A percentile compares a stretch with the other conserved stretches of the same genome.
Evolutionary conservation across 345 rosid genomes (phyloP).

Genomic region (Lumnitzera littorea): DNA sequence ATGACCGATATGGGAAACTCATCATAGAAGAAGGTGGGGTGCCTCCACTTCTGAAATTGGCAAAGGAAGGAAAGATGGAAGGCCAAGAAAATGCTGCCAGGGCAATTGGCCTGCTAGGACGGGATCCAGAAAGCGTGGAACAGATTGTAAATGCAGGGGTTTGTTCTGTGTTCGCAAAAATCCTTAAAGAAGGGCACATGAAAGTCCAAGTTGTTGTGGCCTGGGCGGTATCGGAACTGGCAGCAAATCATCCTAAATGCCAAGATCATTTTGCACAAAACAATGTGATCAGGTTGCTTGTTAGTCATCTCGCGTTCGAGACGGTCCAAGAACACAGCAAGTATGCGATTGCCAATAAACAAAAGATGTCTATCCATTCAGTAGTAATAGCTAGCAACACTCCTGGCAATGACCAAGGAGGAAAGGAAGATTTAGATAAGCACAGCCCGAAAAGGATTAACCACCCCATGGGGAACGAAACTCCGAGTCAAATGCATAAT

Average conservation of each 20-base stretch:
- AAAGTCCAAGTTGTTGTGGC: conserved; percentile 27
- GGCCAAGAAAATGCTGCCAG: conserved; percentile 10
- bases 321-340: conserved; percentile 21
- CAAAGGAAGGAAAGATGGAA: conserved; percentile 12
- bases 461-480: conserved; percentile 3
- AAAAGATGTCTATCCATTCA: conserved; percentile 15
- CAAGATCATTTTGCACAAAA: conserved; percentile 24
- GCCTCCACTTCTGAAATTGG: conserved; percentile 10
- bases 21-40: conserved; percentile 26
- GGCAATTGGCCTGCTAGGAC: conserved; percentile 11
- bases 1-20: conserved; percentile 21
- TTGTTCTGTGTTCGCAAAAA: conserved; percentile 14
- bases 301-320: conserved; percentile 23
- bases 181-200: conserved; percentile 25
- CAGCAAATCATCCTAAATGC: conserved; percentile 17
- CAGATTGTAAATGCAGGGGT: conserved; percentile 15
- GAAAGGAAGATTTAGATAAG: too few relatives aligned
- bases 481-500: conserved; percentile 1
- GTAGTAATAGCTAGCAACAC: conserved; percentile 11
- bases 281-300: conserved; percentile 20
- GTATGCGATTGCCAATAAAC: conserved; percentile 12
- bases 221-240: conserved; percentile 18
- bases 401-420: not conserved
- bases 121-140: conserved; percentile 15
- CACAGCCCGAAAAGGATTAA: too few relatives aligned